Base-by-base conservation (phyloP, 768 basidiomycete genomes). In the Cyclocybe cylindracea region DNA sequence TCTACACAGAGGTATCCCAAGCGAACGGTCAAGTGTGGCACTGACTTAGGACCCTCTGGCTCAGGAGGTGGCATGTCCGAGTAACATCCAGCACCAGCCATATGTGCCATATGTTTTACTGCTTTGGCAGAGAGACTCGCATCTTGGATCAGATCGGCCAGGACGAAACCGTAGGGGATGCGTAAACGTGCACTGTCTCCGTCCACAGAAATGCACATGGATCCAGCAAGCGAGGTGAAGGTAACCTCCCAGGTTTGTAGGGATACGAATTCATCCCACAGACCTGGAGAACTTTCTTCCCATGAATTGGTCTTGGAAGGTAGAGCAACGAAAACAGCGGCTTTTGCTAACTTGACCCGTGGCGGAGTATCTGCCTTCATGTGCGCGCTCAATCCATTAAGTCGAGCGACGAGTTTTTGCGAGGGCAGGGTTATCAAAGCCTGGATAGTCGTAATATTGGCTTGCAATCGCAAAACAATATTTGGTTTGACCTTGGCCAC, bases 121-220 rank as follows among this genome's bases (percentile, higher is more conserved):
- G 85, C 80, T 69, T 98, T 98, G 57, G 84, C 58, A 6, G 86
- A 78, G 45, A 91, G 73, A 44, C 73, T 80, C 51, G 80, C 62
- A 63, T 92, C 91, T 44, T 89, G 78, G 41, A 94, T 78, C 44
- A 97, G 74, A 31, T 91, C 84, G 3, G 89, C 80, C 38, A 94
- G 68, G 38, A 89, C 69, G 65, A 87, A 96, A 10, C 85, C 83
- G 63, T 82, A 82, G 1, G 95, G 94, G 34, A 98, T 85, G 14
- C 85, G 83, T n/a, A 97, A 61, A 18, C 83, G 84, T 1, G 82
- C 78, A 45, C 84, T 85, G 34, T 90, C 83, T 14, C 80, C 83
- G 19, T 78, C 70, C 45, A 89, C 65, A 5, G 70, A 61, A 47
- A 94, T 68, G 7, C 69, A 62, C 14, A 62, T 48, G 4, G 74